phyloP scores from a whole-genome alignment of 2,329 filamentous ascomycete species.

The Geosmithia morbida region DNA sequence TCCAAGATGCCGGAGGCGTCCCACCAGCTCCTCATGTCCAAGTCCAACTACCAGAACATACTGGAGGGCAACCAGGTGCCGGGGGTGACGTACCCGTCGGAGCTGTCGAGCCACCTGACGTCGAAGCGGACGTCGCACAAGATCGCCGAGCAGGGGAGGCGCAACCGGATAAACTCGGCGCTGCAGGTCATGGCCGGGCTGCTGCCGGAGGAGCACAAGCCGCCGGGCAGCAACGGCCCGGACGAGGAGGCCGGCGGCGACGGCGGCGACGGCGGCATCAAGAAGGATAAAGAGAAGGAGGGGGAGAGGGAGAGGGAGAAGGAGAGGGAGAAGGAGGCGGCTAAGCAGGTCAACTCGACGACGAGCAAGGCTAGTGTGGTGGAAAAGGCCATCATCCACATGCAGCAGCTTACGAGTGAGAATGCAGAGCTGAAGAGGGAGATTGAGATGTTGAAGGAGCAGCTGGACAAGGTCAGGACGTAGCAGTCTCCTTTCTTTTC shows the following conservation, averaged over 20 bases:
- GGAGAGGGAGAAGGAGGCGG: neutral
- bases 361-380: slow-evolving; percentile 95
- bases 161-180: slow-evolving; percentile 90
- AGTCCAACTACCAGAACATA: slow-evolving; percentile 97
- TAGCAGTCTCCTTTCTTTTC: neutral
- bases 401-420: slow-evolving; percentile 69
- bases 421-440: slow-evolving; percentile 53
- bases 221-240: too few relatives aligned
- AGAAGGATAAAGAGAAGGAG: slow-evolving; percentile 34
- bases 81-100: slow-evolving; percentile 79
- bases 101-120: slow-evolving; percentile 82
- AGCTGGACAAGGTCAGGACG: slow-evolving; percentile 13
- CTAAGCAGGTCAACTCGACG: slow-evolving; percentile 29
- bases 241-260: neutral
- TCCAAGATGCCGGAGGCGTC: slow-evolving; percentile 44
- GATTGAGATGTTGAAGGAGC: slow-evolving; percentile 22
- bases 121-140: slow-evolving; percentile 97
- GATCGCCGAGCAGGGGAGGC: slow-evolving; percentile 87
- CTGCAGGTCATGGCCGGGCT: slow-evolving; percentile 82
- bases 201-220: slow-evolving; percentile 43
- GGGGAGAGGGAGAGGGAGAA: slow-evolving; percentile 13
- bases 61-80: slow-evolving; percentile 84
- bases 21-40: slow-evolving; percentile 68
- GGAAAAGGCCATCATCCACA: slow-evolving; percentile 93
- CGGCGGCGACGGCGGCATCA: slow-evolving; percentile 27